Evolutionary conservation across 1,284 basidiomycete species (phyloP), one percentile per base, ranked within the genome.

Genomic region (Abortiporus biennis): DNA sequence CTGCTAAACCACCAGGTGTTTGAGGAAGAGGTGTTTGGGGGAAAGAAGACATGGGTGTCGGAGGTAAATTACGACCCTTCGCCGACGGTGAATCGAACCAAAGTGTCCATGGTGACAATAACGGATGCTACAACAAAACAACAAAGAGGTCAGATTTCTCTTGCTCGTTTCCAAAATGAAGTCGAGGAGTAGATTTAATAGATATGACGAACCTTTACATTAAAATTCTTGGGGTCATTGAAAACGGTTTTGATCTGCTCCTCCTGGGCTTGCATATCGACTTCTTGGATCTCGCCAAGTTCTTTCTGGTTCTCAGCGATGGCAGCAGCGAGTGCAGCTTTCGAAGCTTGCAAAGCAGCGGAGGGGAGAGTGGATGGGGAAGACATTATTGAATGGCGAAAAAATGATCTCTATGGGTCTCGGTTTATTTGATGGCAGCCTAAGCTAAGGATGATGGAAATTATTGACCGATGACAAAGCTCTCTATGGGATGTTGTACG

Each of bases 31-130:
- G 85, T 0, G 85, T 87, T 56, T 79, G 80, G 6, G 86, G 88
- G 49, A 89, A 82, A 25, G 85, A 80, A 43, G 85, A 75, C 41
- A 85, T 66, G 43, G 85, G 87, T 17, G 89, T 92, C 64, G 92
- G 90, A 25, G 91, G 90, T 25, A 92, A 71, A 64, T 86, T 88
- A 45, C 86, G 78, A 43, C 82, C 83, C 65, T 95, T 95, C 37
- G 89, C 91, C 37, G 80, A 76, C 2, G 91, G 91, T 37, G 92
- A 94, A 62, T 96, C 93, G 62, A 95, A 97, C 91, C 91, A 96
- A 35, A 97, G 80, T 4, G 92, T 96, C 93, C 93, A 96, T n/a
- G 84, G 72, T 24, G 92, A 91, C 64, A 80, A 94, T 27, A 95
- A 78, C 19, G 92, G 92, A 59, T 95, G 92, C 91, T 93, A 56